Evolutionary conservation across 352 stramenopile genomes (phyloP), one percentile per base, ranked within the genome.

Genomic region (Hyphochytrium catenoides): DNA sequence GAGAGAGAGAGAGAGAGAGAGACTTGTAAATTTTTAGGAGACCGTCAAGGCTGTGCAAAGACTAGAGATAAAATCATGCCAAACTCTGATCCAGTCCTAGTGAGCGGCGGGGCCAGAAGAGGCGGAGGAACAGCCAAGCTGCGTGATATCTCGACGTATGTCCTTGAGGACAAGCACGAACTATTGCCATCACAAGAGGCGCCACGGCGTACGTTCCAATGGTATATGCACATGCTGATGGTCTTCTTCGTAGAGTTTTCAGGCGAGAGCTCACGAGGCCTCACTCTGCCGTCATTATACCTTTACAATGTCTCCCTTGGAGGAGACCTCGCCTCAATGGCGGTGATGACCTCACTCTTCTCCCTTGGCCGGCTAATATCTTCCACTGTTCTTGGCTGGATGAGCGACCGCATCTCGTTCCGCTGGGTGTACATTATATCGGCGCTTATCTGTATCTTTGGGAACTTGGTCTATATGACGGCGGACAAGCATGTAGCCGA

Each of bases 211-310:
- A n/a, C n/a, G n/a, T n/a, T n/a, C n/a, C 45, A 30, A 15, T 77
- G 64, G 64, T 67, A 70, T 28, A 43, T 39, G 15, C 55, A 71
- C 36, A 62, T 77, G 39, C 33, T 48, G 8, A 37, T 77, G 24
- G 64, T 77, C 29, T 47, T 57, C 29, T 43, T 64, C 26, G 59
- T 45, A 27, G 57, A 74, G 41, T 74, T 78, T 32, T 46, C 47
- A 3, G 56, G 62, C 6, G 64, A 78, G 25, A 39, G 62, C 4
- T 50, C 62, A 11, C 59, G 64, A 2, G 64, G 64, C 4, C 29
- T 78, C 4, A 59, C 74, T 3, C 42, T 78, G 17, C 52, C 64
- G 26, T 75, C 64, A 23, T 44, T 78, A 19, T 78, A 74, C 32
- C 55, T 49, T 3, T 78, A 78, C 37, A 44, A 54, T 4, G 33